Evolutionary conservation across 192 early-diverging fungal species (phyloP).

Genomic region (Cetraspora pellucida): DNA sequence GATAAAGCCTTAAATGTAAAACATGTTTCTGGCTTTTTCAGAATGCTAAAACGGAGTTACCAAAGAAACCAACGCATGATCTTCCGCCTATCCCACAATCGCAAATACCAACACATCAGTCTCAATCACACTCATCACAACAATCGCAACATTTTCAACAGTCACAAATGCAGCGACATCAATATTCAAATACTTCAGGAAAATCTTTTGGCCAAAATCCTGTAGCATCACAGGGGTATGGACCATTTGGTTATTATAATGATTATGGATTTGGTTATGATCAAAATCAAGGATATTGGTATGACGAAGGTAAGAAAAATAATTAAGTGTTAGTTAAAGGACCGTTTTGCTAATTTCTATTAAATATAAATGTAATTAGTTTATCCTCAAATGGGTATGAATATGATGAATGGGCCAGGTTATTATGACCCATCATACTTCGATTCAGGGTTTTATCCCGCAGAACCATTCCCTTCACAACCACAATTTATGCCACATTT

Average conservation of each 20-base stretch:
- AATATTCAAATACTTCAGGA: not conserved
- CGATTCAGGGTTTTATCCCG: slow-evolving; percentile 19
- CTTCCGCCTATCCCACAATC: not conserved
- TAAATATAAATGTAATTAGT: not conserved
- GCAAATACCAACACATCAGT: slow-evolving; percentile 11
- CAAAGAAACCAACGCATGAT: slow-evolving; percentile 7
- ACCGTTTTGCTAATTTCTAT: not conserved
- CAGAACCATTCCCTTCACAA: slow-evolving; percentile 5
- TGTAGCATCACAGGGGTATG: not conserved
- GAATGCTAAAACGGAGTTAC: slow-evolving; percentile 2
- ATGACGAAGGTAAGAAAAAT: slow-evolving; percentile 20
- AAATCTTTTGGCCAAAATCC: slow-evolving; percentile 10
- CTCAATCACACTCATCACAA: not conserved
- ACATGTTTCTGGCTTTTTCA: not conserved
- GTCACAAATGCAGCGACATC: slow-evolving; percentile 11
- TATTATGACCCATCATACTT: slow-evolving; percentile 30
- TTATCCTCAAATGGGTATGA: slow-evolving; percentile 19
- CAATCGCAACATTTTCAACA: slow-evolving; percentile 16
- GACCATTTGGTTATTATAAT: slow-evolving; percentile 32
- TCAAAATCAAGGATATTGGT: slow-evolving; percentile 33
- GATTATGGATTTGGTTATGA: slow-evolving; percentile 26
- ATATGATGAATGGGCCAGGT: slow-evolving; percentile 27
- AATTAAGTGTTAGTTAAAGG: not conserved
- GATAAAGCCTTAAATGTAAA: too few species aligned
- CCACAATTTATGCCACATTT: slow-evolving; percentile 21